phyloP scores from a whole-genome alignment of 2,329 filamentous ascomycete species.

The Calonectria henricotiae region DNA sequence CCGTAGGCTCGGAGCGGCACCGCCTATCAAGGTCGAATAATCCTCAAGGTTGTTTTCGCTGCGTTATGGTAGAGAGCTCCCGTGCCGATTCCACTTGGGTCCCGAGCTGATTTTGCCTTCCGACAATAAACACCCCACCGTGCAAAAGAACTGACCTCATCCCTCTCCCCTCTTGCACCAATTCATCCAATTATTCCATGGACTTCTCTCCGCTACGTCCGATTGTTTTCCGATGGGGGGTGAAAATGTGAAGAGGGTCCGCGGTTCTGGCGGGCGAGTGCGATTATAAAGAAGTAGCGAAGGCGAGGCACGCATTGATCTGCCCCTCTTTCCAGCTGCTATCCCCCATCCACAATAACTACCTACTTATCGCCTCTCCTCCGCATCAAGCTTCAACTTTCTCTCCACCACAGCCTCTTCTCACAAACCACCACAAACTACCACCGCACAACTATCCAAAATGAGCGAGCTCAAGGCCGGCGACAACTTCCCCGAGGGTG shows the following conservation, averaged over 20 bases:
- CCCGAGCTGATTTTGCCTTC: conserved; percentile 44
- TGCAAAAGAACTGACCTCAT: conserved; percentile 48
- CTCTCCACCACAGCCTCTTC: conserved; percentile 26
- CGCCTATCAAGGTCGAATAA: conserved; percentile 45
- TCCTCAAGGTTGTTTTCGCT: conserved; percentile 32
- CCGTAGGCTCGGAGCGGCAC: conserved; percentile 28
- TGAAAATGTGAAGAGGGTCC: conserved; percentile 25
- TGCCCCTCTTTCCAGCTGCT: conserved; percentile 33
- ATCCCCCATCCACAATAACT: conserved; percentile 20
- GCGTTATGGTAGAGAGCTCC: conserved; percentile 28
- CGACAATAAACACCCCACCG: conserved; percentile 46
- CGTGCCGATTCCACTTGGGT: conserved; percentile 47
- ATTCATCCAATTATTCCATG: conserved; percentile 42
- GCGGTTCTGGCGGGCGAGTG: conserved; percentile 28
- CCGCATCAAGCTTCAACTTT: conserved; percentile 16
- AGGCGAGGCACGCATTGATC: conserved; percentile 21
- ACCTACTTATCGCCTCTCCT: conserved; percentile 14
- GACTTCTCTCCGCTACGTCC: conserved; percentile 47
- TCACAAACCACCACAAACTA: conserved; percentile 19
- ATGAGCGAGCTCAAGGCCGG: conserved; percentile 83
- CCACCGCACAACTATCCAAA: conserved; percentile 37
- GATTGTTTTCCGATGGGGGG: conserved; percentile 47
- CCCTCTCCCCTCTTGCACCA: conserved; percentile 44
- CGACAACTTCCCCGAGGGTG: conserved; percentile 85
- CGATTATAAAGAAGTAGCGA: conserved; percentile 26